Conservation (phyloP, 2,329 filamentous ascomycete genomes). For the Volutella citrinella region DNA sequence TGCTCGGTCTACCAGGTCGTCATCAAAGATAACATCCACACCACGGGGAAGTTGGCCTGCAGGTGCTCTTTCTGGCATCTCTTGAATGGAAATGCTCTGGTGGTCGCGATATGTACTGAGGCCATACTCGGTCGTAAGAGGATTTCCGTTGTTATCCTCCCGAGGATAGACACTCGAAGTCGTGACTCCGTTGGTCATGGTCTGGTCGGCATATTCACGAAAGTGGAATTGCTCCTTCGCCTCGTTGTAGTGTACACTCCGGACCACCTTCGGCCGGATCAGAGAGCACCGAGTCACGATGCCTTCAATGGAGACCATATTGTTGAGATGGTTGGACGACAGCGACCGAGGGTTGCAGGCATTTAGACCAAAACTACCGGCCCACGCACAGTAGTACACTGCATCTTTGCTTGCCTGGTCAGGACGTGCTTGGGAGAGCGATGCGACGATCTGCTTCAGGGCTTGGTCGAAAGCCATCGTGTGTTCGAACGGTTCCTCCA, state of each 20-base stretch:
- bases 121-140: constrained; percentile 91
- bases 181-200: constrained; percentile 88
- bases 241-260: constrained; percentile 96
- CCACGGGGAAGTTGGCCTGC: constrained; percentile 92
- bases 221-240: constrained; percentile 81
- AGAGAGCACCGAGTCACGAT: constrained; percentile 96
- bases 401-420: constrained; percentile 76
- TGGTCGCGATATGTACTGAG: constrained; percentile 95
- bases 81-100: constrained; percentile 96
- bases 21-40: constrained; percentile 94
- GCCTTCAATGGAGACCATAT: constrained; percentile 95
- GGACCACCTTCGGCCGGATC: constrained; percentile 94
- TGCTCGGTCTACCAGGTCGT: constrained; percentile 90
- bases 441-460: constrained; percentile 82
- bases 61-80: constrained; percentile 96
- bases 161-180: constrained; percentile 92
- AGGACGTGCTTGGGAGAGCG: constrained; percentile 70
- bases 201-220: constrained; percentile 91
- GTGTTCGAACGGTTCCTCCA: constrained; percentile 86
- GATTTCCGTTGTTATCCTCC: constrained; percentile 89
- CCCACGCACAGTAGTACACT: constrained; percentile 94
- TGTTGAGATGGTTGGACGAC: constrained; percentile 84
- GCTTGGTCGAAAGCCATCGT: constrained; percentile 85
- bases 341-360: constrained; percentile 92
- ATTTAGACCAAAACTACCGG: constrained; percentile 92